Conservation (phyloP, 495 filamentous ascomycete genomes). For the Lineolata rhizophorae region DNA sequence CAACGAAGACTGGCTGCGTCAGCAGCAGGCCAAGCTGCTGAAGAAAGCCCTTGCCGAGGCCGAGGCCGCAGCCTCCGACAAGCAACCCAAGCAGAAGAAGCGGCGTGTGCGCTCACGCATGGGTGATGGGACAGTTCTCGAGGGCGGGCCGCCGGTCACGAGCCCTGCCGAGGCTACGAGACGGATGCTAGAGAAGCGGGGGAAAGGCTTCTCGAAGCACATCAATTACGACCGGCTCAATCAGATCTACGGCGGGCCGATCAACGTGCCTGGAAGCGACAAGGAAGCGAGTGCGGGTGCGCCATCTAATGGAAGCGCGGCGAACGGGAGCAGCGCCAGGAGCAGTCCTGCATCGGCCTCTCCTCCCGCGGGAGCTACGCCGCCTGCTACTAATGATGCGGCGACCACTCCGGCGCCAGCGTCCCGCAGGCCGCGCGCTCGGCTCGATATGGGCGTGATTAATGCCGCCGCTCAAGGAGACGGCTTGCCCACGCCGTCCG, state of each 20-base stretch:
- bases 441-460: not conserved
- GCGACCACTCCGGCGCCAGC: not conserved
- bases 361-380: not conserved
- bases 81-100: slow-evolving; percentile 23
- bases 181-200: slow-evolving; percentile 10
- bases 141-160: slow-evolving; percentile 10
- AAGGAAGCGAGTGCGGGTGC: not conserved
- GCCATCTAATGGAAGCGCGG: not conserved
- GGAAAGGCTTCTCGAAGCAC: slow-evolving; percentile 6
- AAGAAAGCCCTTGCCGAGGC: slow-evolving; percentile 36
- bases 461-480: not conserved
- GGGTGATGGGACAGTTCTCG: slow-evolving; percentile 14
- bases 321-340: not conserved
- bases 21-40: slow-evolving; percentile 55
- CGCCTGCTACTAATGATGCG: not conserved
- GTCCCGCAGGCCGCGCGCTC: not conserved
- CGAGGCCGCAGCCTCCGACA: slow-evolving; percentile 21
- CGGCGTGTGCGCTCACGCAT: slow-evolving; percentile 2
- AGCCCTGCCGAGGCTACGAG: slow-evolving; percentile 10
- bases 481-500: too few relatives aligned
- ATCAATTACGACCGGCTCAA: slow-evolving; percentile 12
- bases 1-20: slow-evolving; percentile 75
- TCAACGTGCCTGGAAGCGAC: too few relatives aligned
- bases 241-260: slow-evolving; percentile 12
- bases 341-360: not conserved